Conservation (phyloP, 2,329 filamentous ascomycete genomes). For the Venturia effusa region DNA sequence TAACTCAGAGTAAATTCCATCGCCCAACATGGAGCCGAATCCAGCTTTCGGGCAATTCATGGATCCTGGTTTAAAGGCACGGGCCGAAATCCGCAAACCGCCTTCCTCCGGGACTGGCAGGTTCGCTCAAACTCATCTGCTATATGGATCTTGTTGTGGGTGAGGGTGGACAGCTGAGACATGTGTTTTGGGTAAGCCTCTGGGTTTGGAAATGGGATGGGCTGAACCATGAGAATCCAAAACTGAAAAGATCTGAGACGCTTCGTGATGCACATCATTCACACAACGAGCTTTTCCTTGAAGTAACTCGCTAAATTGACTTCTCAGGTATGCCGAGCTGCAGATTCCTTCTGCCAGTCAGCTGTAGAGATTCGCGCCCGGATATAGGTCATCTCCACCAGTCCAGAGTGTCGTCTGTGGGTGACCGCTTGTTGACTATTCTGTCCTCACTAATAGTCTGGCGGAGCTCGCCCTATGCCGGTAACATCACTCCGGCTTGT, state of each 20-base stretch:
- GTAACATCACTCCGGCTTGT: too few species aligned
- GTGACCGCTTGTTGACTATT: too few species aligned
- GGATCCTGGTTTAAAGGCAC: conserved; percentile 3
- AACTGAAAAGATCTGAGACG: conserved; percentile 5
- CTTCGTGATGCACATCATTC: not conserved
- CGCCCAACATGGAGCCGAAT: conserved; percentile 1
- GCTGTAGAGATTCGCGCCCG: not conserved
- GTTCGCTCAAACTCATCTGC: conserved; percentile 1
- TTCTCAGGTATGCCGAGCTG: not conserved
- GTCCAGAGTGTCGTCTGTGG: too few species aligned
- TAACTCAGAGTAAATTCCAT: not conserved
- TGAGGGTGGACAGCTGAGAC: not conserved
- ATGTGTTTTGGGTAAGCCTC: not conserved
- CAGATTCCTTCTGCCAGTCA: not conserved
- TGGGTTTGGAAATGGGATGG: not conserved
- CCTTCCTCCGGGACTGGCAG: not conserved
- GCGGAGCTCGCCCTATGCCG: too few species aligned
- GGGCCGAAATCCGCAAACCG: not conserved
- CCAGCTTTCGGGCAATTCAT: conserved; percentile 1
- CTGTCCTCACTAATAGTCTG: too few species aligned
- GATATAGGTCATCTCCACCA: too few species aligned
- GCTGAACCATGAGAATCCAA: not conserved
- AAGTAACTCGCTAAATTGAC: not conserved
- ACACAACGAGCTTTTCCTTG: not conserved
- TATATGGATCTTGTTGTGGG: not conserved